Evolutionary conservation across 2,329 filamentous ascomycete genomes (phyloP), one percentile per base, ranked within the genome.

Genomic region (Fusarium coffeatum): DNA sequence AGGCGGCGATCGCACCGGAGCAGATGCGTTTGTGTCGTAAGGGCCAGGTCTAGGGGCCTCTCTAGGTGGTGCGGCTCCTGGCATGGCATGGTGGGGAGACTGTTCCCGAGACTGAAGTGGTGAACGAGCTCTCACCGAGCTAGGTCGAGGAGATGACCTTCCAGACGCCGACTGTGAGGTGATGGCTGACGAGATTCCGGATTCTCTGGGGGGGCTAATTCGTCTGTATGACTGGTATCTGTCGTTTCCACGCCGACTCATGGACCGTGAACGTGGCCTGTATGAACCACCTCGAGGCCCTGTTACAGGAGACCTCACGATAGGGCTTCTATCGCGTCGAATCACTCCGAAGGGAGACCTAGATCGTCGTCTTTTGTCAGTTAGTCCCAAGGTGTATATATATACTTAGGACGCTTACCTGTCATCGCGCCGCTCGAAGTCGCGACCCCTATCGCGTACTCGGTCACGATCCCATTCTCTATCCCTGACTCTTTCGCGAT

Each of bases 201-300:
- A 84, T 40, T 87, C 85, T 58, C 84, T 81, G 16, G 80, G 80
- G 7, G 84, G 85, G 9, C 85, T 85, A 18, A 80, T 79, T 40
- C 86, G 83, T 72, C 85, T 80, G 66, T 80, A 82, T 5, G 82
- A 78, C 23, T 78, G 82, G 76, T 80, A 82, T 69, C 80, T 74
- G 54, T 83, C 81, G 37, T 77, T 85, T 55, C 75, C 84, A 46
- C 85, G 82, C 45, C 86, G 83, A 50, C 83, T 83, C 16, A 82
- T 81, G 48, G 82, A 86, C 45, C 86, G 83, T 43, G 86, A 87
- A 34, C 86, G 83, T n/a, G 82, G 84, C 58, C 87, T 82, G 69
- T 86, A 89, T 5, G 83, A 80, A 57, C 79, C 83, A 41, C 83
- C 80, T 12, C 80, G 76, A 37, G 79, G 63, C 15, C 68, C 76